phyloP scores from a whole-genome alignment of 805 yeast species.

The Candida anglica region DNA sequence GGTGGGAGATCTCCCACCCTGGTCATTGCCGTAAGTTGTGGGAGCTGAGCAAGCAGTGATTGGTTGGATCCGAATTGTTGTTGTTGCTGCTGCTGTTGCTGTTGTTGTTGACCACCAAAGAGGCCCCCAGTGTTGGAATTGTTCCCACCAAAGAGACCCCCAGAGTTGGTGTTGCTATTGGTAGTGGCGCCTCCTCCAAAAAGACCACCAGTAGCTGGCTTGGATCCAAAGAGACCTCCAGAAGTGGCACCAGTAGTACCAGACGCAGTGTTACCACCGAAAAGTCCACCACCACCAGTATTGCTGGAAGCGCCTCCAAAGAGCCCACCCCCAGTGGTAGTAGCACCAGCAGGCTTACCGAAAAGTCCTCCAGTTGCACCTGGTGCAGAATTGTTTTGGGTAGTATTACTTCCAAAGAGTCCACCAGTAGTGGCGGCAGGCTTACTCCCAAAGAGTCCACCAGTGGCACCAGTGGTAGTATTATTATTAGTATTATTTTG shows the following conservation, averaged over 20 bases:
- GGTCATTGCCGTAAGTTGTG: conserved; percentile 69
- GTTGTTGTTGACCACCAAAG: conserved; percentile 6
- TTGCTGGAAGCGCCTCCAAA: conserved; percentile 7
- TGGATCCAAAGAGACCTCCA: conserved; percentile 11
- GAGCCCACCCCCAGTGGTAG: conserved; percentile 10
- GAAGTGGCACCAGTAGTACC: conserved; percentile 4
- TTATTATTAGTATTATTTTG: conserved; percentile 3
- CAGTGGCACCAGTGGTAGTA: conserved; percentile 4
- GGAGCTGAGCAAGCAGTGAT: too few relatives aligned
- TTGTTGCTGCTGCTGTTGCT: conserved; percentile 6
- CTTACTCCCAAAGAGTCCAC: conserved; percentile 11
- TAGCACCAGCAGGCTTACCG: conserved; percentile 13
- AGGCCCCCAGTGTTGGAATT: conserved; percentile 6
- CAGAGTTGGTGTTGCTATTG: conserved; percentile 7
- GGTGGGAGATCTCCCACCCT: conserved; percentile 72
- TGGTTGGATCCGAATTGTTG: conserved; percentile 21
- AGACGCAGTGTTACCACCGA: conserved; percentile 6
- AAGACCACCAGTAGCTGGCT: conserved; percentile 14
- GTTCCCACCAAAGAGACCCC: conserved; percentile 11
- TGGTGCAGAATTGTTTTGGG: neutral
- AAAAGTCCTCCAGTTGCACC: conserved; percentile 14
- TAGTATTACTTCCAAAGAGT: conserved; percentile 17
- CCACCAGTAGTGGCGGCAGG: conserved; percentile 16
- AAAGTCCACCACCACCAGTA: conserved; percentile 3
- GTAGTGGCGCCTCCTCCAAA: conserved; percentile 21